phyloP scores from a whole-genome alignment of 2,329 filamentous ascomycete species.

The Penicillium sp. region DNA sequence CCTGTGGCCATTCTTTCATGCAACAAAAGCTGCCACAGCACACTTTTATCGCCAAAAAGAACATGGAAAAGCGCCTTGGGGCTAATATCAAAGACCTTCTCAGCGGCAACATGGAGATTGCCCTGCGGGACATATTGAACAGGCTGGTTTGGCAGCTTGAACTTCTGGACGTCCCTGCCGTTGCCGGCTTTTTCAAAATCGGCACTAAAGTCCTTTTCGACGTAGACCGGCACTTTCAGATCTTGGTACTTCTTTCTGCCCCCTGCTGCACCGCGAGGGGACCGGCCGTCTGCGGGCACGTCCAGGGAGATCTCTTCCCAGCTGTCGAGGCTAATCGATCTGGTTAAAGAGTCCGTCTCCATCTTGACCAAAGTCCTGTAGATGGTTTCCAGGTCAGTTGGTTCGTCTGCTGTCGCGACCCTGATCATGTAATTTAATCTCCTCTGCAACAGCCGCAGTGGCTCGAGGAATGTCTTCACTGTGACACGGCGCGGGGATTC shows the following conservation, averaged over 20 bases:
- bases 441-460: conserved; percentile 73
- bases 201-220: conserved; percentile 59
- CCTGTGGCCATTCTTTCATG: conserved; percentile 71
- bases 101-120: conserved; percentile 70
- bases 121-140: conserved; percentile 80
- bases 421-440: conserved; percentile 82
- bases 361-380: conserved; percentile 70
- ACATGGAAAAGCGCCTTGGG: conserved; percentile 95
- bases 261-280: conserved; percentile 34
- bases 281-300: conserved; percentile 59
- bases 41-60: conserved; percentile 92
- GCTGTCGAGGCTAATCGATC: conserved; percentile 75
- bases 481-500: conserved; percentile 69
- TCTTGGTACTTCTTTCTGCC: conserved; percentile 44
- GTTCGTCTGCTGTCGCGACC: conserved; percentile 69
- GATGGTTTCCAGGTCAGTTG: conserved; percentile 64
- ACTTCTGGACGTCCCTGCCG: conserved; percentile 58
- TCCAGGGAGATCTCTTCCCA: conserved; percentile 77
- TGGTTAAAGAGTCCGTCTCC: conserved; percentile 58
- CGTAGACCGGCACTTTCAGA: conserved; percentile 55
- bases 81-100: conserved; percentile 83
- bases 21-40: conserved; percentile 87
- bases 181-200: conserved; percentile 33
- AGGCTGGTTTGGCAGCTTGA: conserved; percentile 76
- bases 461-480: conserved; percentile 89